These are phyloP conservation scores for Ambrosia artemisiifolia DNA, from an alignment of 129 eudicot species.

Conservation along the genomic window DNA sequence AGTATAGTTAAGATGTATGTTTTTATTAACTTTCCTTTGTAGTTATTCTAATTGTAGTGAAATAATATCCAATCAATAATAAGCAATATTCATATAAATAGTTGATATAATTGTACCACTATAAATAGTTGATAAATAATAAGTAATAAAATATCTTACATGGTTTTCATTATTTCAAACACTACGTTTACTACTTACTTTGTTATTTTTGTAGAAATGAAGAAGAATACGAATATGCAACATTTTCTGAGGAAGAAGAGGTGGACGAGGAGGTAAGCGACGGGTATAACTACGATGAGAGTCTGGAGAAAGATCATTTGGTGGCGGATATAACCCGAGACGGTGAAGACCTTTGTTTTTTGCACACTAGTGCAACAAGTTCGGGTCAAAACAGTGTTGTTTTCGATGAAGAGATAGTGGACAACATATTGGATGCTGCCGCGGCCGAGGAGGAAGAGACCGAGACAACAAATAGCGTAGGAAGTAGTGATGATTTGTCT, in stretches of 20 bases:
- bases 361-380: conserved; percentile 26
- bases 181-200: not conserved
- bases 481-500: conserved; percentile 30
- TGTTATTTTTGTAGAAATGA: conserved; percentile 44
- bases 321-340: conserved; percentile 37
- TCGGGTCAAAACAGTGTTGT: conserved; percentile 26
- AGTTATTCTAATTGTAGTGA: too few relatives aligned
- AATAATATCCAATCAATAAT: too few relatives aligned
- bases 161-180: too few relatives aligned
- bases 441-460: not conserved
- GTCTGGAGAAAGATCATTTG: conserved; percentile 28
- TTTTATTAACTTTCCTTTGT: not conserved
- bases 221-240: conserved; percentile 48
- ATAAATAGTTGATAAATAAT: too few relatives aligned
- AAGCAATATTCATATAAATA: too few relatives aligned
- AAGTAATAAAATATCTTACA: too few relatives aligned
- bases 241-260: conserved; percentile 54
- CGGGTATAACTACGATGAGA: conserved; percentile 20
- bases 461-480: not conserved
- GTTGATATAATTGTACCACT: too few relatives aligned
- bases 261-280: conserved; percentile 35
- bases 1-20: too few relatives aligned
- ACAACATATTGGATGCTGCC: not conserved
- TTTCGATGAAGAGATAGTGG: conserved; percentile 11
- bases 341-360: conserved; percentile 21